Evolutionary conservation across 2,329 filamentous ascomycete species (phyloP).

Genomic region (Lomentospora prolificans): DNA sequence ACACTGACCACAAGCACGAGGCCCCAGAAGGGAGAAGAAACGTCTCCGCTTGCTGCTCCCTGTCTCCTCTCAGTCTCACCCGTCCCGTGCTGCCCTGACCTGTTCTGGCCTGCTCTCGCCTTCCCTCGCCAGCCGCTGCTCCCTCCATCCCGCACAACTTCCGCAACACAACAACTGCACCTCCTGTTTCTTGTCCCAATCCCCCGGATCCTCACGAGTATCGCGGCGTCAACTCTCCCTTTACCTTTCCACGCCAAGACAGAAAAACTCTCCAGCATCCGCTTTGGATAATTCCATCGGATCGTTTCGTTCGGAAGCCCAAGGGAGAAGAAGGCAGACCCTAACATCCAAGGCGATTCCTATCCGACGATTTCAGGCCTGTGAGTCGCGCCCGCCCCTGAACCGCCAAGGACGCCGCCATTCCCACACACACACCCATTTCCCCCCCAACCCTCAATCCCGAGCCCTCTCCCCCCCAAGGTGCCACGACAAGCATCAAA

Average conservation of each 20-base stretch:
- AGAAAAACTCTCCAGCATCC: background rate
- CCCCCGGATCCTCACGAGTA: constrained; percentile 1
- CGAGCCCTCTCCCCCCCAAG: background rate
- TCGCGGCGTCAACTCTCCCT: background rate
- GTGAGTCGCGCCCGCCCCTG: constrained; percentile 9
- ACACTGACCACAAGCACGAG: too few relatives aligned
- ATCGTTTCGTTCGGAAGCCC: background rate
- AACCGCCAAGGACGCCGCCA: background rate
- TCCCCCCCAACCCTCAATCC: background rate
- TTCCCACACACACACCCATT: background rate
- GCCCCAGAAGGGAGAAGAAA: background rate
- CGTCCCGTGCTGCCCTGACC: too few relatives aligned
- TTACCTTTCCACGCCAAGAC: background rate
- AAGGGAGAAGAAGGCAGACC: background rate
- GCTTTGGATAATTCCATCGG: background rate
- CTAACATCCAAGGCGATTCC: too few relatives aligned
- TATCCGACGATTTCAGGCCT: background rate
- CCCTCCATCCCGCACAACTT: background rate
- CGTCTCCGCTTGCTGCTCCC: background rate
- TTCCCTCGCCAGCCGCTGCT: background rate
- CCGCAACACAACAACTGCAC: constrained; percentile 1
- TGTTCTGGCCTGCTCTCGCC: background rate
- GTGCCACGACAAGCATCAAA: background rate
- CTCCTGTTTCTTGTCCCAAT: background rate
- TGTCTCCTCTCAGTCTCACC: background rate